phyloP scores from a whole-genome alignment of 768 basidiomycete genomes.

The Pulveroboletus ravenelii region DNA sequence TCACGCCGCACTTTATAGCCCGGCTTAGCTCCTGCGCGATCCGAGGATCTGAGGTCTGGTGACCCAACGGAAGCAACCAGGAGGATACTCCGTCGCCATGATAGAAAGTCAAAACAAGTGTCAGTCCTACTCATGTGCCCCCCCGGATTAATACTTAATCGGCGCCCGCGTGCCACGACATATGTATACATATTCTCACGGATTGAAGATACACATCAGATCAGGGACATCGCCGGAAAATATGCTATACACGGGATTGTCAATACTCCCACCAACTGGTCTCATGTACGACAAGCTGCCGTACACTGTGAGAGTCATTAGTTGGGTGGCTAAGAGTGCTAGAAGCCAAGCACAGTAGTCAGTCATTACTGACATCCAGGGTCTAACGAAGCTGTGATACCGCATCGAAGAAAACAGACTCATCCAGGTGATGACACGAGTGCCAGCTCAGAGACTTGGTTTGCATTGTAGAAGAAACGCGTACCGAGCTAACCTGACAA shows the following conservation, averaged over 20 bases:
- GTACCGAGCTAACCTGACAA: slow-evolving; percentile 3
- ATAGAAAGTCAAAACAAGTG: too few species aligned
- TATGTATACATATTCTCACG: too few species aligned
- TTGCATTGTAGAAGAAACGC: neutral
- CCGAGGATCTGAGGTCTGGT: neutral
- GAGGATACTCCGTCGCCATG: too few species aligned
- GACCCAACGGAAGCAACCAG: neutral
- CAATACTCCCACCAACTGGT: neutral
- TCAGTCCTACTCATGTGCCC: too few species aligned
- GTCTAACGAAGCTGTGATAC: neutral
- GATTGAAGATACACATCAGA: too few species aligned
- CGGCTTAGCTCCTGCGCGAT: neutral
- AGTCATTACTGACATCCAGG: neutral
- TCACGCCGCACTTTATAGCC: neutral
- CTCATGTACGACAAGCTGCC: neutral
- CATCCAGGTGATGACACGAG: neutral
- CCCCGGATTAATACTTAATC: too few species aligned
- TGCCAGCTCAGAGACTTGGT: neutral
- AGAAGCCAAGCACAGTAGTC: neutral
- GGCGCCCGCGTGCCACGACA: too few species aligned
- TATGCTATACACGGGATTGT: neutral
- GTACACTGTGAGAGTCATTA: neutral
- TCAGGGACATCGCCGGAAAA: too few species aligned
- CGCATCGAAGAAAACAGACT: neutral
- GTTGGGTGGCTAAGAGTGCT: too few species aligned